Conservation (phyloP, 257 asterid genomes). For the Solanum arcanum region DNA sequence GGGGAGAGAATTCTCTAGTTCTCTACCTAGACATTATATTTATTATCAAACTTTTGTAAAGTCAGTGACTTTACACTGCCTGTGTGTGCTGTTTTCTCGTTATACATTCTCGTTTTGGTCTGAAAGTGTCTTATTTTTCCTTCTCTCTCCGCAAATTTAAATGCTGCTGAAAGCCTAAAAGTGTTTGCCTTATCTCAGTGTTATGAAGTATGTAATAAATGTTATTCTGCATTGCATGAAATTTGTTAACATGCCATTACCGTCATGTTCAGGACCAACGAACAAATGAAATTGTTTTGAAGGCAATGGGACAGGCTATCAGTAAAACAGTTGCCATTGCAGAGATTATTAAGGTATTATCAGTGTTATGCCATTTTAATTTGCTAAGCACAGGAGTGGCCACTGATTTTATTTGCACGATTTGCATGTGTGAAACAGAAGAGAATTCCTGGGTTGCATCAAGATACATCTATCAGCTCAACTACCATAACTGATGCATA, state of each 20-base stretch:
- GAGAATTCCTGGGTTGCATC: constrained; percentile 37
- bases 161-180: background rate
- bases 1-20: background rate
- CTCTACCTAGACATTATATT: background rate
- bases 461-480: constrained; percentile 42
- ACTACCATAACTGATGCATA: constrained; percentile 46
- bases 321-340: constrained; percentile 49
- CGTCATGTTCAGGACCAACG: constrained; percentile 24
- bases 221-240: background rate
- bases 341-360: constrained; percentile 46
- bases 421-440: constrained; percentile 16
- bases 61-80: background rate
- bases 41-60: background rate
- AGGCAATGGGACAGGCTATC: constrained; percentile 60
- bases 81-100: background rate
- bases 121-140: background rate
- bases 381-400: background rate
- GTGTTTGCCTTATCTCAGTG: background rate
- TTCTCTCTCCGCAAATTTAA: background rate
- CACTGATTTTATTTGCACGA: background rate
- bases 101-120: background rate
- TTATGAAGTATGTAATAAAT: background rate
- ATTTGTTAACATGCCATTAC: background rate
- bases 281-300: constrained; percentile 31
- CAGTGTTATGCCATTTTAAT: background rate